Conservation (phyloP, 352 stramenopile species). For the Halophytophthora polymorphica region DNA sequence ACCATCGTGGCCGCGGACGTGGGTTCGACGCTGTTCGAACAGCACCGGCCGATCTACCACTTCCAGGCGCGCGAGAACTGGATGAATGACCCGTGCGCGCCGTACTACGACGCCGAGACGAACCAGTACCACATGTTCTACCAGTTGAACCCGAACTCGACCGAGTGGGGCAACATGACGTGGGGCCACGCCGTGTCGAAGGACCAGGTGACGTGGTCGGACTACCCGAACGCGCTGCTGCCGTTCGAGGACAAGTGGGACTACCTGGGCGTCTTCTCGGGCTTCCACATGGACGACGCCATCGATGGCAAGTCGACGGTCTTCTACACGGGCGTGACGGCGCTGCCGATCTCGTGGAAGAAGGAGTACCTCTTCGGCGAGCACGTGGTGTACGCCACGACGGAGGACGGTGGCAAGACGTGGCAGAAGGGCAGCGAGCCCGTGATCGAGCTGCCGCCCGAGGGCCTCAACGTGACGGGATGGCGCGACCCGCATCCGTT, state of each 20-base stretch:
- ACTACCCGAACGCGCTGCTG: constrained; percentile 58
- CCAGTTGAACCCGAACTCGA: constrained; percentile 62
- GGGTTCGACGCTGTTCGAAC: constrained; percentile 41
- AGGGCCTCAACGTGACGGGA: constrained; percentile 53
- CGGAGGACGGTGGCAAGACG: constrained; percentile 46
- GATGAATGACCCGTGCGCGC: constrained; percentile 71
- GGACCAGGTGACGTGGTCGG: constrained; percentile 69
- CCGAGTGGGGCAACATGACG: constrained; percentile 68
- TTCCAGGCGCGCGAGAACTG: constrained; percentile 65
- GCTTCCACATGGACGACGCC: constrained; percentile 53
- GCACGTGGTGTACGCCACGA: constrained; percentile 66
- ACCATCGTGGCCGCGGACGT: constrained; percentile 25
- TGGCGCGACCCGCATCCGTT: constrained; percentile 67
- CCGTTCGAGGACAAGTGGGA: constrained; percentile 64
- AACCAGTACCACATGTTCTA: constrained; percentile 81
- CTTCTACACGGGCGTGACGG: constrained; percentile 61
- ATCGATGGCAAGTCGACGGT: constrained; percentile 64
- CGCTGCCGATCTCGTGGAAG: constrained; percentile 47
- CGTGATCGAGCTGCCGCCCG: constrained; percentile 40
- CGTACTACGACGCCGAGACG: constrained; percentile 63
- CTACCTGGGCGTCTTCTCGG: constrained; percentile 70
- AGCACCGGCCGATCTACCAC: constrained; percentile 63
- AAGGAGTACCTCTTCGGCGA: constrained; percentile 59
- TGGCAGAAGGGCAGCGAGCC: constrained; percentile 59
- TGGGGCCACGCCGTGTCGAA: constrained; percentile 74